Conservation (phyloP, 306 rosid species). For the Styphnolobium japonicum region DNA sequence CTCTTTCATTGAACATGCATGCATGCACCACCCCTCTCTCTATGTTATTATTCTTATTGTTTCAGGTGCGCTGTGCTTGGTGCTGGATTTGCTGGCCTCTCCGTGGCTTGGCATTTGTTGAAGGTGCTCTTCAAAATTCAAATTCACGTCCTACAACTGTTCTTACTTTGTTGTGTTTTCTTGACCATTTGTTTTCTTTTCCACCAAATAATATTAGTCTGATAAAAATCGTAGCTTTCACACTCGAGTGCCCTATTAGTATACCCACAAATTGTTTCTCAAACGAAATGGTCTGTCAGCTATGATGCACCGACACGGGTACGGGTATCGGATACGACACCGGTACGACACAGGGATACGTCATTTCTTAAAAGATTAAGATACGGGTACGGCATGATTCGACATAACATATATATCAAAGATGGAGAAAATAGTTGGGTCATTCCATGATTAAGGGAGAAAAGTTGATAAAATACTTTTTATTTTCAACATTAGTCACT, state of each 20-base stretch:
- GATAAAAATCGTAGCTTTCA: neutral
- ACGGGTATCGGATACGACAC: too few species aligned
- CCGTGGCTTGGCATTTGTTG: constrained; percentile 80
- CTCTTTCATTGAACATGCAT: neutral
- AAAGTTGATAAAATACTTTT: too few species aligned
- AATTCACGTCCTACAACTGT: neutral
- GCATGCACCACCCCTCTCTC: neutral
- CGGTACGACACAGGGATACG: too few species aligned
- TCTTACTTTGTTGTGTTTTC: neutral
- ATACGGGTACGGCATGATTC: too few species aligned
- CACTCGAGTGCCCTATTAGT: neutral
- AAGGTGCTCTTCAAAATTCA: constrained; percentile 33
- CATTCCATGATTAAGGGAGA: too few species aligned
- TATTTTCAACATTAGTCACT: too few species aligned
- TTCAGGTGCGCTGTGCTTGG: constrained; percentile 83
- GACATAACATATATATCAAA: too few species aligned
- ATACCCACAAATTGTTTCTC: neutral
- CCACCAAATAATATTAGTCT: neutral
- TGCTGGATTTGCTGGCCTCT: constrained; percentile 95
- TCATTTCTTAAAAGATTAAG: too few species aligned
- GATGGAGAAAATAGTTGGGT: too few species aligned
- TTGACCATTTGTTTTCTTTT: neutral
- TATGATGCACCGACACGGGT: too few species aligned
- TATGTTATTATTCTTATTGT: neutral
- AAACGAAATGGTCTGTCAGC: neutral